These are phyloP conservation scores for Arthrobotrys conoides DNA, from an alignment of 2,329 filamentous ascomycete genomes.

Conservation along the genomic window DNA sequence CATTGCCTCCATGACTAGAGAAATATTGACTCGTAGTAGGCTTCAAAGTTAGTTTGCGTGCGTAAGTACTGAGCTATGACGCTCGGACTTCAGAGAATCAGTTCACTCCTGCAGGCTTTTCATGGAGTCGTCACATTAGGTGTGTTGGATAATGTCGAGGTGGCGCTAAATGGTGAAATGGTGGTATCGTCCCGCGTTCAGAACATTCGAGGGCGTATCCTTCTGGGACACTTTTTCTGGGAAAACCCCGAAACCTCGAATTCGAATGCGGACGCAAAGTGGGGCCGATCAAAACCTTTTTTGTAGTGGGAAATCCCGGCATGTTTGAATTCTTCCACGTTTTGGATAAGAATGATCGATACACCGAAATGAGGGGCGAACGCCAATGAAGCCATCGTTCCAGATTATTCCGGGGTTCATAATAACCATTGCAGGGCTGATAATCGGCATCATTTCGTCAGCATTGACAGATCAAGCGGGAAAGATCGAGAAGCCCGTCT, in stretches of 20 bases:
- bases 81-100: conserved; percentile 37
- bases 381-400: conserved; percentile 29
- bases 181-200: conserved; percentile 39
- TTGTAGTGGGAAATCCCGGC: conserved; percentile 20
- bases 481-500: not conserved
- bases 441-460: conserved; percentile 31
- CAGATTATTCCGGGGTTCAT: conserved; percentile 35
- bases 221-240: not conserved
- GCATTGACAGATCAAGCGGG: conserved; percentile 6
- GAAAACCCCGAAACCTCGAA: conserved; percentile 21
- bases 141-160: conserved; percentile 40
- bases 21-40: conserved; percentile 39
- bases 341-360: conserved; percentile 42
- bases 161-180: conserved; percentile 13
- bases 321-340: conserved; percentile 56
- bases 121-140: conserved; percentile 19
- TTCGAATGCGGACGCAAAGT: conserved; percentile 37
- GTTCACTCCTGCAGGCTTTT: conserved; percentile 19
- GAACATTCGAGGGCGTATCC: conserved; percentile 20
- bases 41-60: conserved; percentile 25
- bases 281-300: conserved; percentile 34
- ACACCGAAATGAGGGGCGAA: conserved; percentile 24
- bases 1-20: conserved; percentile 2
- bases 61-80: conserved; percentile 21
- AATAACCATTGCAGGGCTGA: conserved; percentile 57